Conservation (phyloP, 2,329 filamentous ascomycete species). For the Dothistroma pini region DNA sequence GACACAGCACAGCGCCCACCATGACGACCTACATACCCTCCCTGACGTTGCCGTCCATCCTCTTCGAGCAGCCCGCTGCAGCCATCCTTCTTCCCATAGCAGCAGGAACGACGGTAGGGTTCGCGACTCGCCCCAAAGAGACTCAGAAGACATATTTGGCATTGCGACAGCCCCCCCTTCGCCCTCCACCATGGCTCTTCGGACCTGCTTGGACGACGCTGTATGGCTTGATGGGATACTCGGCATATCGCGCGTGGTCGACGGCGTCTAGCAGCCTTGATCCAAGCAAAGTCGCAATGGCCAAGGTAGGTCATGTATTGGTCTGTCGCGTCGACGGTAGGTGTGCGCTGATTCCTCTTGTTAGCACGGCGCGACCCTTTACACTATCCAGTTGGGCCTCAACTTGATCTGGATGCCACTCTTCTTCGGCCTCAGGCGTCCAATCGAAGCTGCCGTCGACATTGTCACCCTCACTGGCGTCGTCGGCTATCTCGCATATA, state of each 20-base stretch:
- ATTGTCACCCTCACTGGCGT: slow-evolving; percentile 68
- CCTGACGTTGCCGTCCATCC: slow-evolving; percentile 65
- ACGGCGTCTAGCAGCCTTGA: slow-evolving; percentile 58
- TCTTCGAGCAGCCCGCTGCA: slow-evolving; percentile 69
- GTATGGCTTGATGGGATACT: slow-evolving; percentile 78
- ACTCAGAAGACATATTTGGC: slow-evolving; percentile 61
- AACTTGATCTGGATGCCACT: slow-evolving; percentile 91
- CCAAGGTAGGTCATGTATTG: slow-evolving; percentile 44
- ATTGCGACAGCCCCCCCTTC: slow-evolving; percentile 62
- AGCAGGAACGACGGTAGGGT: slow-evolving; percentile 70
- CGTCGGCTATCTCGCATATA: slow-evolving; percentile 68
- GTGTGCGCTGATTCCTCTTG: slow-evolving; percentile 4
- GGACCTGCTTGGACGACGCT: slow-evolving; percentile 57
- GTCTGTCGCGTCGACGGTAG: neutral
- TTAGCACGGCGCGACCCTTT: slow-evolving; percentile 67
- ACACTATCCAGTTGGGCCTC: slow-evolving; percentile 78
- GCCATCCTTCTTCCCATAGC: slow-evolving; percentile 73
- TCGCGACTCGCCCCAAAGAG: slow-evolving; percentile 56
- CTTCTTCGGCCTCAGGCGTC: slow-evolving; percentile 76
- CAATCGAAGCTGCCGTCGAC: slow-evolving; percentile 70
- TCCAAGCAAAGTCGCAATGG: slow-evolving; percentile 53
- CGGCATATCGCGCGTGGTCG: slow-evolving; percentile 72
- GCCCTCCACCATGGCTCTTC: slow-evolving; percentile 56
- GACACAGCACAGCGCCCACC: slow-evolving; percentile 26
- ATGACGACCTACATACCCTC: slow-evolving; percentile 82